Base-by-base conservation (phyloP, 2,329 filamentous ascomycete genomes). In the Ascomycota sp. region DNA sequence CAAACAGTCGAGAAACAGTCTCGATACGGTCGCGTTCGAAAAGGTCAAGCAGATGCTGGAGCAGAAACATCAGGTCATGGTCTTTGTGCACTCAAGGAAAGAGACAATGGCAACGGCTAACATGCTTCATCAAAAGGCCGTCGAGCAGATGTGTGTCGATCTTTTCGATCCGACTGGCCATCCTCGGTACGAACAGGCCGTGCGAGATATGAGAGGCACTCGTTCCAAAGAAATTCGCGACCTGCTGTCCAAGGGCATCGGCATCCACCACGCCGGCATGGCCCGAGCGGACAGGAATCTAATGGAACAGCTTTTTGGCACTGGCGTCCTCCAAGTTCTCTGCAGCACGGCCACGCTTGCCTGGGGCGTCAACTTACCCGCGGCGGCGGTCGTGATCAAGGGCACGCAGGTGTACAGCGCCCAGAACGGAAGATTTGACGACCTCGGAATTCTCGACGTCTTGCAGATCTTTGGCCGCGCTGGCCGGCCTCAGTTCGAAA, bases 381-480 rank as follows among this genome's bases (percentile, higher is more conserved):
- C 89, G 2, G 89, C 98, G 46, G 95, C 89, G 1, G 89, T 98
- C 45, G 86, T 98, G 47, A 98, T 98, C 61, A 98, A 98, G 56
- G 89, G 89, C 32, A 98, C 89, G 1, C 83, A 93, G 47, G 77
- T 98, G 15, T 98, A 98, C 56, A 95, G 89, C 0, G 89, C 89
- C 0, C 89, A 98, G 50, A 95, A 94, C 58, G 89, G 89, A 58
- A 89, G 80, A 51, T 98, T 89, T 85, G 85, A 95, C 13, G 91
- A 98, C 50, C 57, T 98, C 31, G 94, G 85, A 45, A 89, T 89
- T 9, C 89, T 98, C 2, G 89, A 98, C 48, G 89, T 98, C 11
- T 61, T 98, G 32, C 89, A 98, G 48, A 98, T 98, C 35, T 98
- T 98, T 46, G 89, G 89, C 60, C 85, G 89, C 65, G 91, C 89